phyloP scores from a whole-genome alignment of 1,139 yeast genomes.

The Magnusiomyces starmeri region DNA sequence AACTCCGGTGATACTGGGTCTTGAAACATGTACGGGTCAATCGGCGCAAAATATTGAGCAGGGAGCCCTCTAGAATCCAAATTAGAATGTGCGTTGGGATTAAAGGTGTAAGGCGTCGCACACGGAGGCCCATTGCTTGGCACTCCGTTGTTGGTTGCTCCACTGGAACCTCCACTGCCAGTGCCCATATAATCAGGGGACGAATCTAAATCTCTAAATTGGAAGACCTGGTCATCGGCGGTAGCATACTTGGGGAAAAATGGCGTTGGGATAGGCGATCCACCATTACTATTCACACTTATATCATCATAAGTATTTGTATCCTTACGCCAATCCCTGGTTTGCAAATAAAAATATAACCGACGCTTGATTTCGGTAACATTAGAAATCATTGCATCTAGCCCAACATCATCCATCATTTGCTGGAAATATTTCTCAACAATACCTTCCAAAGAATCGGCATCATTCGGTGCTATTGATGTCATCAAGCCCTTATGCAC shows the following conservation, averaged over 20 bases:
- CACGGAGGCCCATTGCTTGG: neutral
- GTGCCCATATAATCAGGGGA: neutral
- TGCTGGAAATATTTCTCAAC: conserved; percentile 24
- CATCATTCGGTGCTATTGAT: conserved; percentile 38
- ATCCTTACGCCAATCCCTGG: conserved; percentile 15
- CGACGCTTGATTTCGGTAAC: conserved; percentile 16
- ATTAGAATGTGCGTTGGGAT: conserved; percentile 5
- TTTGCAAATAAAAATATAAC: conserved; percentile 16
- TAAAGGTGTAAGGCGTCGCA: neutral
- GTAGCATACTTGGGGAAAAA: conserved; percentile 4
- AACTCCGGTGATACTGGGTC: conserved; percentile 79
- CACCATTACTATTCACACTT: conserved; percentile 1
- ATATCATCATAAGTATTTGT: conserved; percentile 6
- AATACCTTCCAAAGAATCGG: conserved; percentile 48
- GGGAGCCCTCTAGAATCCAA: conserved; percentile 1
- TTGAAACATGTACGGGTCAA: conserved; percentile 81
- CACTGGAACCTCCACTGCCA: conserved; percentile 19
- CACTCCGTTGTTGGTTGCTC: too few species aligned
- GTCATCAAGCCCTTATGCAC: conserved; percentile 14
- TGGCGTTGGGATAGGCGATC: neutral
- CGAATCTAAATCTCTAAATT: conserved; percentile 3
- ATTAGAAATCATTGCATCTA: conserved; percentile 6
- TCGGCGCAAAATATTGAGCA: conserved; percentile 33
- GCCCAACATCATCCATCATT: conserved; percentile 16
- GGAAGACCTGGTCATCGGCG: conserved; percentile 6